phyloP scores from a whole-genome alignment of 2,329 filamentous ascomycete genomes.

The Alternaria gaisen region DNA sequence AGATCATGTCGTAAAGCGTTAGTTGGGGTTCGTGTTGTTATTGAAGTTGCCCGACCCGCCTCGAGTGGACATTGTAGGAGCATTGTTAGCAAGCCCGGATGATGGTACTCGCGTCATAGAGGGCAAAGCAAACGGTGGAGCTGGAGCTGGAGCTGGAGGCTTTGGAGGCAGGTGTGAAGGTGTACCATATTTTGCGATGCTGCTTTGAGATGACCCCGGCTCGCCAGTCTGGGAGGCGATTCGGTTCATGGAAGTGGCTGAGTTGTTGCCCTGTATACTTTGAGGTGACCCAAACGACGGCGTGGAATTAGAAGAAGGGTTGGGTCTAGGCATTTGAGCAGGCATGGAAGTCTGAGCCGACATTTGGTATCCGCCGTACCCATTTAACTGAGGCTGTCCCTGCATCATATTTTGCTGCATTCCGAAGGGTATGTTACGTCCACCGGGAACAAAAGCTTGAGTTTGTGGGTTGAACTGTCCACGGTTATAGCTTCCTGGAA shows the following conservation, averaged over 20 bases:
- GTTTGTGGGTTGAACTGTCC: conserved; percentile 94
- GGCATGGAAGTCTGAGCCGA: conserved; percentile 29
- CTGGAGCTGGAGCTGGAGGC: conserved; percentile 57
- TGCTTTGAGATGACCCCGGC: conserved; percentile 47
- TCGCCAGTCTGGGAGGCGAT: conserved; percentile 37
- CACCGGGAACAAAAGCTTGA: conserved; percentile 83
- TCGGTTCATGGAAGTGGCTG: conserved; percentile 30
- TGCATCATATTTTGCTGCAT: conserved; percentile 44
- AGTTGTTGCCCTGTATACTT: conserved; percentile 33
- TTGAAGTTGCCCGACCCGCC: conserved; percentile 15
- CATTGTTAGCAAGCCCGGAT: conserved; percentile 23
- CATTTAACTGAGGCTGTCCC: conserved; percentile 46
- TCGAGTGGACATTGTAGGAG: conserved; percentile 17
- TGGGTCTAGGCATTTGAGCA: conserved; percentile 40
- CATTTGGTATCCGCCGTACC: conserved; percentile 40
- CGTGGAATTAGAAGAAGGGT: conserved; percentile 37
- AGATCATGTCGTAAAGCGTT: conserved; percentile 32
- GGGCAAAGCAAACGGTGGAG: conserved; percentile 40
- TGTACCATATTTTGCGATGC: conserved; percentile 66
- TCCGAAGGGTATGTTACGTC: conserved; percentile 51
- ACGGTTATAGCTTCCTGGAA: conserved; percentile 83
- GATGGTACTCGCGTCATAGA: conserved; percentile 29
- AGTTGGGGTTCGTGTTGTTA: conserved; percentile 23
- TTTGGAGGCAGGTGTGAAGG: conserved; percentile 64
- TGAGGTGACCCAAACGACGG: conserved; percentile 44